Conservation (phyloP, 352 stramenopile species). For the Pythium vanterpoolii region DNA sequence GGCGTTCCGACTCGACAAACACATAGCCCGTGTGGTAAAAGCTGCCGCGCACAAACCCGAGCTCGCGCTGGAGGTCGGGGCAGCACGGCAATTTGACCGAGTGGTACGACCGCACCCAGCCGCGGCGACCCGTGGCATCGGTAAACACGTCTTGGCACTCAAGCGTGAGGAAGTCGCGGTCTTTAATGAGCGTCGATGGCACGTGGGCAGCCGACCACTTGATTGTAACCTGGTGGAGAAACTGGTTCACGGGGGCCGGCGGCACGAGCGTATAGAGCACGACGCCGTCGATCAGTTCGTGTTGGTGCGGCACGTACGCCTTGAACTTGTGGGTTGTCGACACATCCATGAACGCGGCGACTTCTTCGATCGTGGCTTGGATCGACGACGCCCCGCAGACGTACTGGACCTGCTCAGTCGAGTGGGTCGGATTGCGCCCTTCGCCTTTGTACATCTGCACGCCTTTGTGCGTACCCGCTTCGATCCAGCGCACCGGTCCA, state of each 20-base stretch:
- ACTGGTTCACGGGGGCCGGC: constrained; percentile 28
- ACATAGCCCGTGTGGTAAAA: constrained; percentile 75
- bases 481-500: constrained; percentile 55
- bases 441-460: constrained; percentile 75
- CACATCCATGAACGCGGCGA: constrained; percentile 69
- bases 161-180: constrained; percentile 68
- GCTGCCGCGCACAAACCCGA: constrained; percentile 54
- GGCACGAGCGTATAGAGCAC: constrained; percentile 60
- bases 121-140: constrained; percentile 51
- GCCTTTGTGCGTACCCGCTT: constrained; percentile 44
- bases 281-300: constrained; percentile 51
- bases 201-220: constrained; percentile 58
- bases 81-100: constrained; percentile 67
- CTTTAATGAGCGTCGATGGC: constrained; percentile 57
- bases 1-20: constrained; percentile 62
- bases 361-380: constrained; percentile 61
- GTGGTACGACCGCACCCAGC: constrained; percentile 70
- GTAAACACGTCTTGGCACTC: constrained; percentile 75
- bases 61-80: constrained; percentile 43
- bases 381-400: constrained; percentile 54
- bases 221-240: constrained; percentile 63
- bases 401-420: constrained; percentile 48
- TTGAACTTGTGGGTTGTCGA: constrained; percentile 48
- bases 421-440: constrained; percentile 35
- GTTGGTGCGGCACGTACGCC: constrained; percentile 33